Percentiles rank a stretch among this genome's conserved stretches.
phyloP scores from a whole-genome alignment of 139 green algal genomes.

The Volvox africanus region DNA sequence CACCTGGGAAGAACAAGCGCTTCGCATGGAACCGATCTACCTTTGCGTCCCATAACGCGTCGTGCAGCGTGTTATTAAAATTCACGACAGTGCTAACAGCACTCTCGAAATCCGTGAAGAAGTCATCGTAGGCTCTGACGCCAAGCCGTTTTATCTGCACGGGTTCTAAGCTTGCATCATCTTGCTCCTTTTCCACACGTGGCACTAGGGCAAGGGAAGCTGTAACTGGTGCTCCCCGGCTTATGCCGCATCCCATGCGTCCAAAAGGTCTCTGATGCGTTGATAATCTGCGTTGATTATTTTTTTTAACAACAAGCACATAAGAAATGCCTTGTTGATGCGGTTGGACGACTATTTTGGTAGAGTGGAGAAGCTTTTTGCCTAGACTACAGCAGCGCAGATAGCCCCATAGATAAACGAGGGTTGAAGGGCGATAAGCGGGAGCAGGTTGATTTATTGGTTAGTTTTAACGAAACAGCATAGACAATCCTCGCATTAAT shows the following conservation, averaged over 20 bases:
- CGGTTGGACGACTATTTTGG: no score
- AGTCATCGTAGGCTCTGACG: not conserved
- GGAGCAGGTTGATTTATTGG: no score
- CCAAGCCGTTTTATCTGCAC: not conserved
- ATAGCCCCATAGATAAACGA: no score
- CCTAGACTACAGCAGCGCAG: no score
- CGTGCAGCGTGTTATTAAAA: not conserved
- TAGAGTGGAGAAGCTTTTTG: no score
- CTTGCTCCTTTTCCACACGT: conserved; percentile 14
- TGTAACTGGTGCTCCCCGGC: not conserved
- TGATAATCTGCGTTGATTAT: no score
- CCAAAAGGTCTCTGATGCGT: no score
- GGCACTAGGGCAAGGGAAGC: not conserved
- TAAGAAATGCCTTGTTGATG: no score
- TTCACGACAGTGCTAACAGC: not conserved
- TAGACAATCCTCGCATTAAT: no score
- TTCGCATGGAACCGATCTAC: not conserved
- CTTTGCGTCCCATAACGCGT: not conserved
- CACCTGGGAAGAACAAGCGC: not conserved
- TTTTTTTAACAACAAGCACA: no score
- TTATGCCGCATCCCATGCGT: not conserved
- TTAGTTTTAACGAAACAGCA: no score
- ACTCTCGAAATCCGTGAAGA: conserved; percentile 15
- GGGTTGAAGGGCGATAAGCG: no score
- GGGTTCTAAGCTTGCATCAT: not conserved